A percentile compares a stretch with the other conserved stretches of the same genome.
These are phyloP conservation scores for Xylariaceae sp. DNA, from an alignment of 2,329 filamentous ascomycete genomes.

Conservation along the genomic window DNA sequence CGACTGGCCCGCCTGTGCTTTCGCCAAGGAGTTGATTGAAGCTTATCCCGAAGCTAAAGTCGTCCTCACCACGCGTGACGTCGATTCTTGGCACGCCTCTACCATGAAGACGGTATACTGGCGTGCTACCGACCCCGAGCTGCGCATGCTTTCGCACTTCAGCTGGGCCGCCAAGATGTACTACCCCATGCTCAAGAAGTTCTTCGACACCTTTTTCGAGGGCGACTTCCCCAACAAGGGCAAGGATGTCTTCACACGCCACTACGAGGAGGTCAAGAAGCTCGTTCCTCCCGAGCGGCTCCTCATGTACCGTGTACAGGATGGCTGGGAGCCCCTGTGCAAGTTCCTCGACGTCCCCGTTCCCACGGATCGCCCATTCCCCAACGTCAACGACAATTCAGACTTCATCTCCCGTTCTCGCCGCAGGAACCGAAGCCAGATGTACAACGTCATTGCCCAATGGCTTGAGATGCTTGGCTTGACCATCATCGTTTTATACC, in stretches of 20 bases:
- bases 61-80: constrained; percentile 62
- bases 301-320: constrained; percentile 31
- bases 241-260: constrained; percentile 55
- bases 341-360: constrained; percentile 33
- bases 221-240: constrained; percentile 63
- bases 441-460: constrained; percentile 40
- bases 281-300: constrained; percentile 30
- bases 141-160: constrained; percentile 50
- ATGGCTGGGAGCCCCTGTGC: constrained; percentile 37
- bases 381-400: constrained; percentile 45
- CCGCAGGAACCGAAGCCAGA: constrained; percentile 43
- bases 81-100: constrained; percentile 59
- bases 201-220: constrained; percentile 65
- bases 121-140: constrained; percentile 61
- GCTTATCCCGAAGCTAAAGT: constrained; percentile 71
- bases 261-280: constrained; percentile 28
- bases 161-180: constrained; percentile 66
- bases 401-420: constrained; percentile 45
- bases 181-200: constrained; percentile 66
- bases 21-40: constrained; percentile 65
- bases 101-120: constrained; percentile 66
- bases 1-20: constrained; percentile 65
- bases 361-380: constrained; percentile 35
- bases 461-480: constrained; percentile 19
- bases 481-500: constrained; percentile 30